Base-by-base conservation (phyloP, 2,329 filamentous ascomycete species). In the Tolypocladium inflatum region DNA sequence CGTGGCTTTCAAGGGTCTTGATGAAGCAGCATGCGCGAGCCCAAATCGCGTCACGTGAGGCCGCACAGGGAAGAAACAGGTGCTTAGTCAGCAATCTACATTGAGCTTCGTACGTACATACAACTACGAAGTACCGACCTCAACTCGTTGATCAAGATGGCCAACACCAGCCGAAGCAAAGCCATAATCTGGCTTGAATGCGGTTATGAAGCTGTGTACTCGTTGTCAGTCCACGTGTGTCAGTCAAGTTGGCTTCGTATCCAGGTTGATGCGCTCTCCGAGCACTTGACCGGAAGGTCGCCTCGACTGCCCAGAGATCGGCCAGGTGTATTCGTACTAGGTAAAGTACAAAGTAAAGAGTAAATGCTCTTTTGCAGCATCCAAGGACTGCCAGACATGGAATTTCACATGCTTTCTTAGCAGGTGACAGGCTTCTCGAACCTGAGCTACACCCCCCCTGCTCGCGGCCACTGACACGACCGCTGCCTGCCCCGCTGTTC, bases 401-500 rank as follows among this genome's bases (percentile, higher is more conserved):
- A 30, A 11, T 55, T 42, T 55, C 53, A 55, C 53, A 55, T 55
- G 53, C 53, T 43, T 55, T 33, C 30, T 13, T 6, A 15, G 2
- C 17, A 7, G 9, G n/a, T 2, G 42, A 26, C 42, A 15, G 42
- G n/a, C 42, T 3, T 5, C 19, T 35, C 30, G 45, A 33, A 19
- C n/a, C 30, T 51, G 30, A 15, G 21, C 15, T n/a, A 38, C 21
- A 43, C 53, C 53, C 53, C 53, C 53, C 53, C 39, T 55, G 53
- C 38, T n/a, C 10, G 23, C 17, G 45, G 8, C 26, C 23, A 50
- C 45, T 10, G 30, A n/a, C 48, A 51, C 23, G 23, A 9, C 48
- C 30, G 48, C 19, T 52, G 5, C 17, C 15, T 21, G 55, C 48
- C 54, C 58, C 58, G 58, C 55, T 50, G 41, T 39, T 56, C 57